These are phyloP conservation scores for Aspergillus coremiiformis DNA, from an alignment of 495 filamentous ascomycete species.

Conservation along the genomic window DNA sequence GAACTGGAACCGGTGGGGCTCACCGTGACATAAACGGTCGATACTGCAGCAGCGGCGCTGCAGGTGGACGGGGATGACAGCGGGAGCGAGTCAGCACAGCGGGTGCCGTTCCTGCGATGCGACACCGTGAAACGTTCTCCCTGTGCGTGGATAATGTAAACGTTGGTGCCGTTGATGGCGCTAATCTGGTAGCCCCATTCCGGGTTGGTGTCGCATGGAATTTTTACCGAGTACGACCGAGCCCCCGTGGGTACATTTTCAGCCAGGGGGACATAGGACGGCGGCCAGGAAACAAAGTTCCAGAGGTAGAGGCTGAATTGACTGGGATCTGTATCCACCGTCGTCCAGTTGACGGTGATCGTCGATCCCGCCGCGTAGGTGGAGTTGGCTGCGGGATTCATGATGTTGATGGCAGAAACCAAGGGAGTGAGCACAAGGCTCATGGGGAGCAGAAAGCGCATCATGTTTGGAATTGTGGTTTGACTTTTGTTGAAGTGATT, in stretches of 20 bases:
- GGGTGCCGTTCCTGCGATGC: constrained; percentile 9
- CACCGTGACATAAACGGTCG: constrained; percentile 23
- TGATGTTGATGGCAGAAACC: constrained; percentile 19
- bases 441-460: constrained; percentile 2
- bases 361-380: constrained; percentile 32
- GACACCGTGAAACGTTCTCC: constrained; percentile 33
- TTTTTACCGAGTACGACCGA: constrained; percentile 24
- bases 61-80: neutral
- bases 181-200: constrained; percentile 42
- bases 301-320: constrained; percentile 39
- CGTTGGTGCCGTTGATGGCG: constrained; percentile 44
- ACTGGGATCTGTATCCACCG: constrained; percentile 40
- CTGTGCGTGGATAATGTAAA: constrained; percentile 43
- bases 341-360: constrained; percentile 31
- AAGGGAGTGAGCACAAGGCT: constrained; percentile 4
- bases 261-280: constrained; percentile 34
- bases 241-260: constrained; percentile 25
- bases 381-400: constrained; percentile 15
- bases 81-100: constrained; percentile 2
- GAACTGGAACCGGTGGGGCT: constrained; percentile 16
- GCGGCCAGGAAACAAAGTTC: constrained; percentile 46
- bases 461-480: neutral
- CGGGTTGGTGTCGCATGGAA: constrained; percentile 34
- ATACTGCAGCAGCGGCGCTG: constrained; percentile 2
- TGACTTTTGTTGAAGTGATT: neutral